Conservation (phyloP, 495 filamentous ascomycete genomes). For the Hypoxylon subgilvum region DNA sequence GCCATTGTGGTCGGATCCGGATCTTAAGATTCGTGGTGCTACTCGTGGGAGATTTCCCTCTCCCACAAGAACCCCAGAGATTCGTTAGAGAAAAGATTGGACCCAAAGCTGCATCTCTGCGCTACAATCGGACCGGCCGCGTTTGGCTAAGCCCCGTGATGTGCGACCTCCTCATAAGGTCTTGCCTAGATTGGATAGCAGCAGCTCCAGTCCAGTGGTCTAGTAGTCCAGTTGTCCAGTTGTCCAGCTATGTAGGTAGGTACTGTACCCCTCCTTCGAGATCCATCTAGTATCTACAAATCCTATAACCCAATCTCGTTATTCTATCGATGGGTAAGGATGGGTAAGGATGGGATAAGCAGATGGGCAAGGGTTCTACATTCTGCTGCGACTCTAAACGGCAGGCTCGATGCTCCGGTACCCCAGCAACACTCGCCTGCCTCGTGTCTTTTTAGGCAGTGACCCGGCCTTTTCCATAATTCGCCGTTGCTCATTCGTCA, state of each 20-base stretch:
- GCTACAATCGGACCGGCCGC: slow-evolving; percentile 31
- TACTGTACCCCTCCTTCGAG: slow-evolving; percentile 18
- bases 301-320: slow-evolving; percentile 3
- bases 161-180: slow-evolving; percentile 15
- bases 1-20: too few relatives aligned
- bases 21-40: slow-evolving; percentile 7
- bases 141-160: slow-evolving; percentile 20
- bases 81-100: background rate
- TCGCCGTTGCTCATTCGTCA: too few relatives aligned
- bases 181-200: slow-evolving; percentile 14
- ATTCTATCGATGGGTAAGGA: background rate
- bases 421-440: too few relatives aligned
- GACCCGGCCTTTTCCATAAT: too few relatives aligned
- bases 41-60: slow-evolving; percentile 5
- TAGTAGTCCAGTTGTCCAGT: too few relatives aligned
- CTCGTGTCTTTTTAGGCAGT: background rate
- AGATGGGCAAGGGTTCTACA: too few relatives aligned
- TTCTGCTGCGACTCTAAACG: too few relatives aligned
- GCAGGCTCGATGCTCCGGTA: background rate
- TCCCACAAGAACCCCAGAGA: background rate
- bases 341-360: too few relatives aligned
- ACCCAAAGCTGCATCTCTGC: slow-evolving; percentile 8
- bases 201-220: background rate
- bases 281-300: slow-evolving; percentile 13
- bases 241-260: too few relatives aligned